Conservation (phyloP, 2,329 filamentous ascomycete genomes). For the Monosporascus sp. region DNA sequence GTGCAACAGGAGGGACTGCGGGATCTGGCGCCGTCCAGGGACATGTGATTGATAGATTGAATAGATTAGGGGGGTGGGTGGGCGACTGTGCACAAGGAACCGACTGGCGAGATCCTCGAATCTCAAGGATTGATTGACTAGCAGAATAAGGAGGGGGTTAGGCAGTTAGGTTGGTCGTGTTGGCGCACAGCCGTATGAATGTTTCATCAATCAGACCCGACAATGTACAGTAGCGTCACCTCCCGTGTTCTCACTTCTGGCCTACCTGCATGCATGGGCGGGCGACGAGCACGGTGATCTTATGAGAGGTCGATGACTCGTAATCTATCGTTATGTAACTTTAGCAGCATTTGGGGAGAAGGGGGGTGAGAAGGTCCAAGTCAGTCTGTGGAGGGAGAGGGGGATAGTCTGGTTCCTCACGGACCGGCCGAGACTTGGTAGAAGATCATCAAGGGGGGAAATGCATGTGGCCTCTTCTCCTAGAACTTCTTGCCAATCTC, state of each 20-base stretch:
- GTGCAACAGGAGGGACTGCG: constrained; percentile 65
- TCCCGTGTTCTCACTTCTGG: neutral
- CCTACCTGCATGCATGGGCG: neutral
- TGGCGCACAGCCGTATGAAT: neutral
- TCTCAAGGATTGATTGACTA: neutral
- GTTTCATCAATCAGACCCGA: neutral
- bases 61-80: constrained; percentile 5
- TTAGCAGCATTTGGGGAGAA: neutral
- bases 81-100: neutral
- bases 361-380: too few relatives aligned
- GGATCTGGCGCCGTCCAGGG: constrained; percentile 53
- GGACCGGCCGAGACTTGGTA: neutral
- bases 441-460: neutral
- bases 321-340: neutral
- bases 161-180: neutral
- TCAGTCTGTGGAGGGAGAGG: too few relatives aligned
- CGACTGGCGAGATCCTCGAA: neutral
- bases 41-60: constrained; percentile 16
- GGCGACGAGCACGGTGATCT: neutral
- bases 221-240: neutral
- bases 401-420: neutral
- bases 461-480: neutral
- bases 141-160: neutral
- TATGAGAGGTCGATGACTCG: neutral
- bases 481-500: neutral